Conservation (phyloP, 1,284 basidiomycete species). For the Apiotrichum akiyoshidainum region DNA sequence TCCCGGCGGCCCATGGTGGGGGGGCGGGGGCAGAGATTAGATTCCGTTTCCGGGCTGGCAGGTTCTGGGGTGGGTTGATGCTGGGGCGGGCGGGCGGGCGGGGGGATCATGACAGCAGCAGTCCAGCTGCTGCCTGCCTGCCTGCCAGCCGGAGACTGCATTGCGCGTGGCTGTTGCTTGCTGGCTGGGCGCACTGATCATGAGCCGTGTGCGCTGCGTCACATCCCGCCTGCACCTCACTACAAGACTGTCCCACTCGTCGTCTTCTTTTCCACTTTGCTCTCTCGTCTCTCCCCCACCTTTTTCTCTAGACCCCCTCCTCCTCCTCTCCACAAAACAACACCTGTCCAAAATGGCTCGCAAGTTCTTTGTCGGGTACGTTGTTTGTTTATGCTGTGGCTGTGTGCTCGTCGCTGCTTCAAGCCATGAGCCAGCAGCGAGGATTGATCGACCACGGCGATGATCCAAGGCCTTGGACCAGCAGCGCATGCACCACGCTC, state of each 20-base stretch:
- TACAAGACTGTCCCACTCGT: neutral
- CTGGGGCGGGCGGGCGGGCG: too few species aligned
- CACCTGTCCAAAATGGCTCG: conserved; percentile 37
- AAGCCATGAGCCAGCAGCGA: too few species aligned
- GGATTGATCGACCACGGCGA: too few species aligned
- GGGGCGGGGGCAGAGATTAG: neutral
- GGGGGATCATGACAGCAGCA: too few species aligned
- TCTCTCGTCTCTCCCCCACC: neutral
- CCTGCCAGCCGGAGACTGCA: too few species aligned
- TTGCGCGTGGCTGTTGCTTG: too few species aligned
- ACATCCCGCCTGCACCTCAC: neutral
- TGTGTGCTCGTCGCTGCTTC: too few species aligned
- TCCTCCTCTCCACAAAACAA: too few species aligned
- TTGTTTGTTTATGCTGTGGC: neutral
- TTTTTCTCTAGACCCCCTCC: neutral
- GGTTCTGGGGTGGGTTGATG: neutral
- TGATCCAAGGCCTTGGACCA: too few species aligned
- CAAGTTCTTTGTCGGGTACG: conserved; percentile 49
- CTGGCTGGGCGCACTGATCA: neutral
- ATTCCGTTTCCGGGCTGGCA: neutral
- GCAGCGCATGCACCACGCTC: too few species aligned
- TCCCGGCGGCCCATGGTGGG: too few species aligned
- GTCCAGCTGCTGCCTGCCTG: too few species aligned
- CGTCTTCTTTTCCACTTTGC: neutral
- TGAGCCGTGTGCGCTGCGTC: neutral